Evolutionary conservation across 2,329 filamentous ascomycete species (phyloP).

Genomic region (Alternaria viburni): DNA sequence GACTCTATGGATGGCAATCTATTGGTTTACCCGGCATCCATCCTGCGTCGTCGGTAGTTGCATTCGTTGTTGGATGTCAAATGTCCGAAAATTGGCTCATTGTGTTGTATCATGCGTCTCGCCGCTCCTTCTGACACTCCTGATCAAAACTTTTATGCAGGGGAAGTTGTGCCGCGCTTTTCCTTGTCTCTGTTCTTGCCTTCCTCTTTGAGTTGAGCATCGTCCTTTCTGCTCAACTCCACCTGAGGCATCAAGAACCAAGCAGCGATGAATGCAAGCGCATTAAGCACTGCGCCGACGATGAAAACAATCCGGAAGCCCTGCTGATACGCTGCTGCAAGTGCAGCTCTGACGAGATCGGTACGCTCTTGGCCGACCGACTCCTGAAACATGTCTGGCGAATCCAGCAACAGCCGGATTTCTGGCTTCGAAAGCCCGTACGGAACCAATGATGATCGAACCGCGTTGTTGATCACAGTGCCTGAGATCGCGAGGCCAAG

Average conservation of each 20-base stretch:
- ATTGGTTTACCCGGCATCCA: conserved; percentile 11
- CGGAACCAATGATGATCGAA: conserved; percentile 12
- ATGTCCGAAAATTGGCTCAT: not conserved
- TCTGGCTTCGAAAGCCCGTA: conserved; percentile 16
- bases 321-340: conserved; percentile 18
- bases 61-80: not conserved
- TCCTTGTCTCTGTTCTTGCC: conserved; percentile 17
- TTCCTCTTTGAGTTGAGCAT: conserved; percentile 27
- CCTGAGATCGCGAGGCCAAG: conserved; percentile 61
- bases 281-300: conserved; percentile 22
- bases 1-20: conserved; percentile 1
- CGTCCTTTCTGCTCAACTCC: conserved; percentile 21
- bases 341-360: conserved; percentile 8
- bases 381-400: conserved; percentile 15
- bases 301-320: conserved; percentile 27
- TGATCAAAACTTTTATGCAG: not conserved
- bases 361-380: conserved; percentile 10
- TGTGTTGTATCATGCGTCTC: no score
- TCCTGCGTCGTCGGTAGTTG: conserved; percentile 13
- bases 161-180: conserved; percentile 1
- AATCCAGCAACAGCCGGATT: conserved; percentile 21
- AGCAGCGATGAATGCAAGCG: conserved; percentile 21
- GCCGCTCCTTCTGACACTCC: not conserved
- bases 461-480: conserved; percentile 38
- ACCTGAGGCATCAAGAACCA: conserved; percentile 29